Percentiles rank a stretch among this genome's conserved stretches.
Conservation (phyloP, 805 yeast genomes). For the Ogataea chonburiensis region DNA sequence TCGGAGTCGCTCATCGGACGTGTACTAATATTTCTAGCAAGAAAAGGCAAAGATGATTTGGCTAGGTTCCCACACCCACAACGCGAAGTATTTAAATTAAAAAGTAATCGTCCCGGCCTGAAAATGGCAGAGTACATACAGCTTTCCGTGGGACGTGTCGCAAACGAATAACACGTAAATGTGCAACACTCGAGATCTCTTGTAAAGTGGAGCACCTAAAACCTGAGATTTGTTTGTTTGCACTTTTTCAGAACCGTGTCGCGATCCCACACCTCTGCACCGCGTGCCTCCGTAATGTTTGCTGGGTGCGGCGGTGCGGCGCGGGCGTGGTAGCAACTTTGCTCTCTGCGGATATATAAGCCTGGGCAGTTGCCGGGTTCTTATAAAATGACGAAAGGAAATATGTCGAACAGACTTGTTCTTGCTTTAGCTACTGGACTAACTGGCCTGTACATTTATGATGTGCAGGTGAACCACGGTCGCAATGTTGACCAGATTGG, state of each 20-base stretch:
- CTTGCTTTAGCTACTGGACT: conserved; percentile 28
- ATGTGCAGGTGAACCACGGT: conserved; percentile 30
- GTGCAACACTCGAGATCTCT: neutral
- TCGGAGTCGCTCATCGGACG: conserved; percentile 17
- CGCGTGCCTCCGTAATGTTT: too few species aligned
- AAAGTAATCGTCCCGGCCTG: conserved; percentile 8
- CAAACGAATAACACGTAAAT: neutral
- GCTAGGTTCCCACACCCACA: conserved; percentile 10
- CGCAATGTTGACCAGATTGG: conserved; percentile 26
- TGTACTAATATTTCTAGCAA: conserved; percentile 2
- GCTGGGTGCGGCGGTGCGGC: conserved; percentile 10
- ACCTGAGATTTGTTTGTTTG: conserved; percentile 1
- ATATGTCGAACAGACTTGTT: conserved; percentile 21
- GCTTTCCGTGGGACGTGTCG: conserved; percentile 5
- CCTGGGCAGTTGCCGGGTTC: neutral
- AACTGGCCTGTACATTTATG: conserved; percentile 30
- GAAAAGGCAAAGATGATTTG: conserved; percentile 1
- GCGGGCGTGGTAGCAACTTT: conserved; percentile 8
- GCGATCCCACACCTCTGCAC: conserved; percentile 8
- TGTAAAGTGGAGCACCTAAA: conserved; percentile 1
- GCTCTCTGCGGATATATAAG: conserved; percentile 5
- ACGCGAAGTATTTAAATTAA: conserved; percentile 9
- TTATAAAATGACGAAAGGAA: conserved; percentile 13
- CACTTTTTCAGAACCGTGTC: too few species aligned
- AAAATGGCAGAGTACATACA: conserved; percentile 15